These are phyloP conservation scores for Talaromyces sp. DNA, from an alignment of 2,329 filamentous ascomycete genomes.

Conservation along the genomic window DNA sequence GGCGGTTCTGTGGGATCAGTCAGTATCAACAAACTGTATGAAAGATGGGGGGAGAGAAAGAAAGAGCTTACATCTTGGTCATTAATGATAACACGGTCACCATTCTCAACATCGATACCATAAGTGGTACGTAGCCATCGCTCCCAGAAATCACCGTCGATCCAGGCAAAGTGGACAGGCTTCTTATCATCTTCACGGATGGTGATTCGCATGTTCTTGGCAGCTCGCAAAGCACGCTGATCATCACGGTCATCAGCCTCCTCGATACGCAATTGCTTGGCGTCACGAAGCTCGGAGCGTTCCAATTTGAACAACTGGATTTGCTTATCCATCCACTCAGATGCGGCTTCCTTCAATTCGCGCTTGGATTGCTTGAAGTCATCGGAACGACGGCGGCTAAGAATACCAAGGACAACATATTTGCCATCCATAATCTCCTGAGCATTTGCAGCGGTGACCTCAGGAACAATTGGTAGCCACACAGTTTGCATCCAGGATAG, in stretches of 20 bases:
- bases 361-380: constrained; percentile 77
- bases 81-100: constrained; percentile 93
- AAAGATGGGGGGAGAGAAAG: too few relatives aligned
- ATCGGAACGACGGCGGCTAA: constrained; percentile 77
- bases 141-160: constrained; percentile 96
- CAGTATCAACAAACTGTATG: background rate
- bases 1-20: constrained; percentile 68
- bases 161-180: constrained; percentile 94
- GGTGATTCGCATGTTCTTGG: constrained; percentile 88
- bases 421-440: constrained; percentile 94
- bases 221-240: constrained; percentile 79
- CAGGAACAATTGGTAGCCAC: constrained; percentile 94
- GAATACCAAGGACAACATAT: constrained; percentile 87
- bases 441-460: constrained; percentile 87
- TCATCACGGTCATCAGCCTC: constrained; percentile 94
- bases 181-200: constrained; percentile 86
- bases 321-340: constrained; percentile 98
- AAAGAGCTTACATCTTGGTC: constrained; percentile 83
- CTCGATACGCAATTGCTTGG: constrained; percentile 93
- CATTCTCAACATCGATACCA: constrained; percentile 80
- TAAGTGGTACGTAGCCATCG: constrained; percentile 95
- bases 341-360: constrained; percentile 92
- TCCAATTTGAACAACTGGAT: constrained; percentile 89
- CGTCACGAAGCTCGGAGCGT: constrained; percentile 86
- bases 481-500: constrained; percentile 93